These are phyloP conservation scores for Naganishia onofrii DNA, from an alignment of 768 basidiomycete species.

Conservation along the genomic window DNA sequence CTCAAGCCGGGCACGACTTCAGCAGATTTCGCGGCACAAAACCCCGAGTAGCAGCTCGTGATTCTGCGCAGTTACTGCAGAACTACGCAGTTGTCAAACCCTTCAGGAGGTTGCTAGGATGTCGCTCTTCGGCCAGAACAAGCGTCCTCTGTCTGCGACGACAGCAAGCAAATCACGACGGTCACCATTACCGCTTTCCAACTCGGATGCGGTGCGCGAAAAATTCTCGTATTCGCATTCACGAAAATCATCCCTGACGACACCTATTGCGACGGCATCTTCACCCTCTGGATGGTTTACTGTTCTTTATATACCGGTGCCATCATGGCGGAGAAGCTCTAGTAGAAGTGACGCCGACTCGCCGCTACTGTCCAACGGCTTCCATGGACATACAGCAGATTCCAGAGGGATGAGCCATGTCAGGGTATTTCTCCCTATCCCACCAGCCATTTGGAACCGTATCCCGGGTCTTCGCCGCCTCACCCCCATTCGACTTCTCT, in stretches of 20 bases:
- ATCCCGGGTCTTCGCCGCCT: constrained; percentile 34
- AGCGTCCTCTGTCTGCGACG: constrained; percentile 28
- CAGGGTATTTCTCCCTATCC: constrained; percentile 48
- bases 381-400: constrained; percentile 5
- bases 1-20: no score
- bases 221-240: constrained; percentile 33
- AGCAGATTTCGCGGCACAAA: no score
- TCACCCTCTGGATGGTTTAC: constrained; percentile 39
- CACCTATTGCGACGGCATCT: constrained; percentile 31
- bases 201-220: constrained; percentile 41
- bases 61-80: background rate
- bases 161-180: constrained; percentile 33
- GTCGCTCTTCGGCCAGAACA: constrained; percentile 52
- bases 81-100: background rate
- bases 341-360: background rate
- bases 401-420: constrained; percentile 31
- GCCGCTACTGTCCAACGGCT: background rate
- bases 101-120: constrained; percentile 32
- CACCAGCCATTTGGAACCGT: constrained; percentile 40
- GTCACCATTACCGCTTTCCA: constrained; percentile 44
- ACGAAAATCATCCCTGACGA: constrained; percentile 27
- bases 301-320: constrained; percentile 44
- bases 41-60: background rate
- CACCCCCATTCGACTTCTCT: constrained; percentile 35
- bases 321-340: constrained; percentile 23